Percentiles rank a stretch among this genome's conserved stretches.
Conservation (phyloP, 352 stramenopile species). For the Phytophthora tentaculata region DNA sequence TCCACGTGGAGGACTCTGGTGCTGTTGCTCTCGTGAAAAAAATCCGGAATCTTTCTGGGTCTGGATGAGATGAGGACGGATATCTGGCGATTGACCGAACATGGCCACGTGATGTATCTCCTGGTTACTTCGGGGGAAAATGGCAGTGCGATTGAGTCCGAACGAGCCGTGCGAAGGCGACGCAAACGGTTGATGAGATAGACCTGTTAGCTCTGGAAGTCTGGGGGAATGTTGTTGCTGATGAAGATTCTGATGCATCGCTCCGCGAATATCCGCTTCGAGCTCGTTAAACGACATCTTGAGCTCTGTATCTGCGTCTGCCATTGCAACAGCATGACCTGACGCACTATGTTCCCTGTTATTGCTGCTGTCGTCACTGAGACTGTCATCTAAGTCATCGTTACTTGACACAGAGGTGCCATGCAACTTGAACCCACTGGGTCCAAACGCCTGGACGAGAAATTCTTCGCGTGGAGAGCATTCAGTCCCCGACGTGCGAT, state of each 20-base stretch:
- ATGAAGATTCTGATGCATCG: constrained; percentile 37
- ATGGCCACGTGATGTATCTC: constrained; percentile 14
- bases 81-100: constrained; percentile 20
- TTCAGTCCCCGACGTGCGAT: constrained; percentile 33
- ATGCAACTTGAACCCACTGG: constrained; percentile 59
- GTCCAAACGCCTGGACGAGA: constrained; percentile 75
- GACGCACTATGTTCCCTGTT: constrained; percentile 32
- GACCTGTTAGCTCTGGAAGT: constrained; percentile 31
- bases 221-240: constrained; percentile 29
- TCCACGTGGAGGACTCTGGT: constrained; percentile 67
- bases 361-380: constrained; percentile 39
- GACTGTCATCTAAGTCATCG: constrained; percentile 36
- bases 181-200: constrained; percentile 28
- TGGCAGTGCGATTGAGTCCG: constrained; percentile 17
- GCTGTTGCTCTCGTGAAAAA: constrained; percentile 89
- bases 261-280: constrained; percentile 38
- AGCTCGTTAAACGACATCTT: constrained; percentile 51
- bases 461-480: constrained; percentile 72
- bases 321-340: constrained; percentile 7
- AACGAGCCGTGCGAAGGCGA: constrained; percentile 31
- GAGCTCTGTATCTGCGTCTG: constrained; percentile 40
- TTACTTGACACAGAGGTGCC: constrained; percentile 31
- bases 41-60: constrained; percentile 59
- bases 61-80: constrained; percentile 9
- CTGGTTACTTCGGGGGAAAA: constrained; percentile 29